These are phyloP conservation scores for Platanus orientalis DNA, from an alignment of 164 flowering plant species.

Conservation along the genomic window DNA sequence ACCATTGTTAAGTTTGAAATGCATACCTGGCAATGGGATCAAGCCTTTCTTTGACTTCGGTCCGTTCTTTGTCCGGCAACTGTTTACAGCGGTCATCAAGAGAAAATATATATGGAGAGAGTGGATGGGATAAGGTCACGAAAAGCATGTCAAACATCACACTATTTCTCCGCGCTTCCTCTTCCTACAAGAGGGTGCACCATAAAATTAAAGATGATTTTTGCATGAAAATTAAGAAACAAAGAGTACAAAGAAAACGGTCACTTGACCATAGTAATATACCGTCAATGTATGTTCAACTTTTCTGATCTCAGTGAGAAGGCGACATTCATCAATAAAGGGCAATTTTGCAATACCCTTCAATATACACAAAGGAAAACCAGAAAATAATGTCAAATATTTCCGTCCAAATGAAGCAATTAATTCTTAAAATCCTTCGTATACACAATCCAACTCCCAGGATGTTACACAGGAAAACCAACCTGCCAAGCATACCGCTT, in stretches of 20 bases:
- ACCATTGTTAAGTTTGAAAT: no score
- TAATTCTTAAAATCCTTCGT: neutral
- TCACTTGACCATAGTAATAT: constrained; percentile 8
- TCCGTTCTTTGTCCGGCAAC: constrained; percentile 49
- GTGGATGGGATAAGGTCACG: constrained; percentile 64
- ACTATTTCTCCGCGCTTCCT: constrained; percentile 85
- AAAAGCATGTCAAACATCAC: constrained; percentile 86
- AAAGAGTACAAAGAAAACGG: neutral
- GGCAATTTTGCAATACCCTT: constrained; percentile 97
- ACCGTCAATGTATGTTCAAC: constrained; percentile 85
- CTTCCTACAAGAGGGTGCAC: constrained; percentile 46
- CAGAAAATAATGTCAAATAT: constrained; percentile 6
- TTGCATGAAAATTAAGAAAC: neutral
- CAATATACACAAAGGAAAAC: constrained; percentile 8
- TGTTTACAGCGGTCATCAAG: constrained; percentile 71
- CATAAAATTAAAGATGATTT: neutral
- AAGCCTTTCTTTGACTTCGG: constrained; percentile 52
- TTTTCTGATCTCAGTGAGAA: constrained; percentile 73
- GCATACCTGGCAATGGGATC: constrained; percentile 78
- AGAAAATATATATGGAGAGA: constrained; percentile 79
- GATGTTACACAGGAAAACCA: neutral
- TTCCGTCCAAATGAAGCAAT: no score
- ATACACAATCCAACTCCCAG: neutral
- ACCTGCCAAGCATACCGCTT: constrained; percentile 98
- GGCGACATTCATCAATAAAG: constrained; percentile 89